These are phyloP conservation scores for Crithidia acanthocephali DNA, from an alignment of 208 protist species.

Conservation along the genomic window DNA sequence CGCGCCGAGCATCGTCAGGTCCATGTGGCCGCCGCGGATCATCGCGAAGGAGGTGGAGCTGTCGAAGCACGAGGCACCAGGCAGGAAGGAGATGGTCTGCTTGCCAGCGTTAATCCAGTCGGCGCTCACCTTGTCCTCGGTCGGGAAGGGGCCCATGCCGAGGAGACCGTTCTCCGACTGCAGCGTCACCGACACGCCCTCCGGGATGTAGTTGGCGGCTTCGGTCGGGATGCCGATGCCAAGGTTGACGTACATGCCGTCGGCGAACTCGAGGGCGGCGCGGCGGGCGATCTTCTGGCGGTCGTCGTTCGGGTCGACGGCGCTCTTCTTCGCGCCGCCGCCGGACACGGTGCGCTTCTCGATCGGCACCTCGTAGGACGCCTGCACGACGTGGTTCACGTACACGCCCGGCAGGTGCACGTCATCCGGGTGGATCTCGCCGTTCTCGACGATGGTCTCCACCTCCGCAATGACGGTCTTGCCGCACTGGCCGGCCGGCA, in stretches of 20 bases:
- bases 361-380: conserved; percentile 59
- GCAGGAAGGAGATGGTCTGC: conserved; percentile 96
- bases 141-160: conserved; percentile 94
- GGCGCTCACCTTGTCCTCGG: conserved; percentile 81
- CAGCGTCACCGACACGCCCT: conserved; percentile 86
- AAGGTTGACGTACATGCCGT: conserved; percentile 97
- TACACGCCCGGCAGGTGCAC: conserved; percentile 96
- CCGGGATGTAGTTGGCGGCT: conserved; percentile 91
- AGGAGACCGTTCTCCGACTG: conserved; percentile 95
- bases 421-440: conserved; percentile 93
- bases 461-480: conserved; percentile 95
- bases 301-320: conserved; percentile 38
- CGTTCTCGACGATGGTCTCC: conserved; percentile 95
- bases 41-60: conserved; percentile 96
- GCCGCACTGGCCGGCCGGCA: conserved; percentile 85
- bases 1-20: conserved; percentile 97
- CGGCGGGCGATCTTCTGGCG: conserved; percentile 93
- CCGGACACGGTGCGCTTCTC: conserved; percentile 54
- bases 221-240: conserved; percentile 98
- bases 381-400: conserved; percentile 91
- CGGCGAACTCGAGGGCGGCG: conserved; percentile 95
- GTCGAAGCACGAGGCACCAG: conserved; percentile 94
- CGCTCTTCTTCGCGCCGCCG: conserved; percentile 42
- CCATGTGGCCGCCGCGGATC: conserved; percentile 97
- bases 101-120: conserved; percentile 98